Base-by-base conservation (phyloP, 2,329 filamentous ascomycete genomes). In the Colletotrichum nymphaeae region DNA sequence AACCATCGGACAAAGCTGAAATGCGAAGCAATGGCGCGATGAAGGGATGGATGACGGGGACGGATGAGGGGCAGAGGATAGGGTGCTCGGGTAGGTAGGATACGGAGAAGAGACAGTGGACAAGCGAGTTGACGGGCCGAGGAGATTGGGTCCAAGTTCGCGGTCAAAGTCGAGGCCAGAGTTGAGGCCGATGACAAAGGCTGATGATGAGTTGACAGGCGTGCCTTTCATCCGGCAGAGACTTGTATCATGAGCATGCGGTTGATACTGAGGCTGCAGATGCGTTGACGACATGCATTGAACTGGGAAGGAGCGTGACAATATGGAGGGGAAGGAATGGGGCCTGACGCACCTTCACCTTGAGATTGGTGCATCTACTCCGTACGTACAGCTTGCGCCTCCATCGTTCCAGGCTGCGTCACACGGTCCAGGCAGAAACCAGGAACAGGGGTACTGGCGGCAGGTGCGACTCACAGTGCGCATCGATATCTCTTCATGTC, bases 401-500 rank as follows among this genome's bases (percentile, higher is more conserved):
- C 69, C 64, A 26, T 60, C 66, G 70, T 69, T 73, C 66, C 70
- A 70, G 70, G 59, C 58, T 59, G 66, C 59, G 70, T 73, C 59
- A 73, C 66, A 64, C 66, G 53, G 65, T 53, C 24, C 53, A 42
- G 30, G 19, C 35, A 52, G 37, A 53, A 53, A 42, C 52, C 14
- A 42, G 52, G 30, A 24, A 42, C 37, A 52, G 28, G 35, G 52
- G 24, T 49, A 22, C 7, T n/a, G n/a, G 24, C 14, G 37, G 14
- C 37, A 42, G 37, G 28, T 9, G 32, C 58, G 35, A 26, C 19
- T 1, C 32, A 70, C 67, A 66, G 67, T 70, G 62, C 53, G 28
- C 30, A 1, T n/a, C 42, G 49, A 63, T 22, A 8, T 1, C 42
- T 42, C 37, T 8, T 6, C 1, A n/a, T 49, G 42, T 16, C 42